Percentiles rank a stretch among this genome's conserved stretches.
These are phyloP conservation scores for Penicillium sp. DNA, from an alignment of 2,329 filamentous ascomycete species.

Conservation along the genomic window DNA sequence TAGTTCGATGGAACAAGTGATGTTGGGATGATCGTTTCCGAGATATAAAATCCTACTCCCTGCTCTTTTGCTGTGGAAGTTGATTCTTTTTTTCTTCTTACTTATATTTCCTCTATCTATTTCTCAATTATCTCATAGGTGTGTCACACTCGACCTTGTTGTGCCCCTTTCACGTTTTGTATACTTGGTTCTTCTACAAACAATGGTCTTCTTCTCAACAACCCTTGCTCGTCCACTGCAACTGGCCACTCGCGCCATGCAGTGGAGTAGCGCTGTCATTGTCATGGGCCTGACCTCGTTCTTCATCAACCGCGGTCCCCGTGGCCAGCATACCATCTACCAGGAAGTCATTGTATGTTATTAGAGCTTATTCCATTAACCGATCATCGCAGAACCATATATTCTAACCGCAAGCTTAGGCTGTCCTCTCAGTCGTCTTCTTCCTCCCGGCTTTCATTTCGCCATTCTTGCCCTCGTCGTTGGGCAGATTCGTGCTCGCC, in stretches of 20 bases:
- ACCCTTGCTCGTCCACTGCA: constrained; percentile 33
- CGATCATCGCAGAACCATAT: background rate
- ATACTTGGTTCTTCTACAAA: background rate
- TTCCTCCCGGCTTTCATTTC: constrained; percentile 46
- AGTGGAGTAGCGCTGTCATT: constrained; percentile 27
- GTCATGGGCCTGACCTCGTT: constrained; percentile 26
- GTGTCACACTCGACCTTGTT: background rate
- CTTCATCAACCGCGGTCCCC: constrained; percentile 21
- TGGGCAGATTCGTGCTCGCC: constrained; percentile 39
- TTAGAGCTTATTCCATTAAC: background rate
- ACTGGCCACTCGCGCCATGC: constrained; percentile 24
- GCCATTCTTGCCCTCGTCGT: constrained; percentile 39
- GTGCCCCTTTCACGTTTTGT: background rate
- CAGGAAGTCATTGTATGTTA: constrained; percentile 26
- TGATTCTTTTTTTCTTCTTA: background rate
- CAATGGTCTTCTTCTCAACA: constrained; percentile 28
- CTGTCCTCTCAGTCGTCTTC: constrained; percentile 42
- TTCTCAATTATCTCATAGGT: background rate
- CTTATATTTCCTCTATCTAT: background rate
- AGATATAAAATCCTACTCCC: constrained; percentile 4
- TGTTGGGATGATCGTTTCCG: background rate
- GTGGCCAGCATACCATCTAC: constrained; percentile 24
- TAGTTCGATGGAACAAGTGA: background rate
- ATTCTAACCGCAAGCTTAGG: constrained; percentile 18
- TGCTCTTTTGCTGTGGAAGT: background rate